Conservation (phyloP, 306 rosid genomes). For the cucumber (Cucumis sativus) region DNA sequence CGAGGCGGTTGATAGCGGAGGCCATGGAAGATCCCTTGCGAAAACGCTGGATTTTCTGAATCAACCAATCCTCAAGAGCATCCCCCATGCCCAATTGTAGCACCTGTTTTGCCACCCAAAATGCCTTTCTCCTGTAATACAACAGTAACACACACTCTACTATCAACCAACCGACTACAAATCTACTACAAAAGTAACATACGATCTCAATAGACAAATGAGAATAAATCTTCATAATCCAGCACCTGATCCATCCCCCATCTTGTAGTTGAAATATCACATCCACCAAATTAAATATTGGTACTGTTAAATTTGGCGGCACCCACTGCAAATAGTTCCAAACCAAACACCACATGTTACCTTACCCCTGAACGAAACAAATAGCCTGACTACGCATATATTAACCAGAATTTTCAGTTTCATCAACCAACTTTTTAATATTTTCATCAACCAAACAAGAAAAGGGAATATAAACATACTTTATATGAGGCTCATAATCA, state of each 20-base stretch:
- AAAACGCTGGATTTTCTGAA: conserved; percentile 64
- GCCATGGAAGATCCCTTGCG: conserved; percentile 88
- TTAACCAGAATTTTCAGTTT: background rate
- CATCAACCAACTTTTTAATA: background rate
- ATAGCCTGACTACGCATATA: background rate
- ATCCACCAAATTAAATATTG: conserved; percentile 83
- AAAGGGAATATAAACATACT: background rate
- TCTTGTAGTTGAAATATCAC: conserved; percentile 92
- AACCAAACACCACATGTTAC: background rate
- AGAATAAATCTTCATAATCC: background rate
- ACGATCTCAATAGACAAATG: background rate
- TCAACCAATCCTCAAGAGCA: conserved; percentile 97
- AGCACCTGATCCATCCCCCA: conserved; percentile 99
- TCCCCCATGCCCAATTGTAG: conserved; percentile 98
- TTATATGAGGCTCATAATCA: background rate
- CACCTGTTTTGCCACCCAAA: conserved; percentile 96
- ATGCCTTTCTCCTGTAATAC: conserved; percentile 67
- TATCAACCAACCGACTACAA: background rate
- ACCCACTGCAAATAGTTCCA: conserved; percentile 59
- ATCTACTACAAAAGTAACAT: background rate
- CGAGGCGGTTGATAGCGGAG: conserved; percentile 67
- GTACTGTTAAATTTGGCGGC: conserved; percentile 84
- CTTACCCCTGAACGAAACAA: background rate
- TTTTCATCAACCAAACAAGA: background rate
- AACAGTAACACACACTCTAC: background rate